Percentiles rank a stretch among this genome's conserved stretches.
phyloP scores from a whole-genome alignment of 306 rosid genomes.

The Senna siamea region DNA sequence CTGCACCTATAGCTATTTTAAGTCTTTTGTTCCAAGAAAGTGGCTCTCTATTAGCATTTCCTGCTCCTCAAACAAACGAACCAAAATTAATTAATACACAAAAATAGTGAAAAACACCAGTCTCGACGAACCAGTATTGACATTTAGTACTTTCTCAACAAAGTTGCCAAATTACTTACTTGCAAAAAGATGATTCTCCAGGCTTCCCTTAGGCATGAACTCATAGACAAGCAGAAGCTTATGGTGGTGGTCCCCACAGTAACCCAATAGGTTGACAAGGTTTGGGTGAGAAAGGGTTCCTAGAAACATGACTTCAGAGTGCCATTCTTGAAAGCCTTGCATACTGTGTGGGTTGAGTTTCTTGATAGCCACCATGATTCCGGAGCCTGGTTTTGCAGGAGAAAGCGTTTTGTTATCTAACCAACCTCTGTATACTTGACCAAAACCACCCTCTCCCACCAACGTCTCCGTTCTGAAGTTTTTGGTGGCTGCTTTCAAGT shows the following conservation, averaged over 20 bases:
- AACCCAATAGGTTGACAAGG: constrained; percentile 82
- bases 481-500: constrained; percentile 65
- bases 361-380: constrained; percentile 76
- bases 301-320: constrained; percentile 84
- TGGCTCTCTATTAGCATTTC: constrained; percentile 61
- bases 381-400: constrained; percentile 63
- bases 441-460: constrained; percentile 91
- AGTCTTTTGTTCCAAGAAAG: constrained; percentile 80
- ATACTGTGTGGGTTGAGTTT: constrained; percentile 70
- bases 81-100: too few relatives aligned
- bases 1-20: constrained; percentile 83
- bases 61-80: too few relatives aligned
- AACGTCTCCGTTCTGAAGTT: constrained; percentile 66
- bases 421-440: constrained; percentile 89
- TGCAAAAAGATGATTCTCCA: constrained; percentile 90
- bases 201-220: constrained; percentile 84
- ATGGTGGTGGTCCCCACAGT: constrained; percentile 75
- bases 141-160: too few relatives aligned
- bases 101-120: too few relatives aligned
- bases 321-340: constrained; percentile 90
- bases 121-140: too few relatives aligned
- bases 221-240: constrained; percentile 95
- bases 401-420: constrained; percentile 69
- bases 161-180: too few relatives aligned
- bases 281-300: constrained; percentile 91